These are phyloP conservation scores for Trypanosomatidae sp. DNA, from an alignment of 208 protist species.

Conservation along the genomic window DNA sequence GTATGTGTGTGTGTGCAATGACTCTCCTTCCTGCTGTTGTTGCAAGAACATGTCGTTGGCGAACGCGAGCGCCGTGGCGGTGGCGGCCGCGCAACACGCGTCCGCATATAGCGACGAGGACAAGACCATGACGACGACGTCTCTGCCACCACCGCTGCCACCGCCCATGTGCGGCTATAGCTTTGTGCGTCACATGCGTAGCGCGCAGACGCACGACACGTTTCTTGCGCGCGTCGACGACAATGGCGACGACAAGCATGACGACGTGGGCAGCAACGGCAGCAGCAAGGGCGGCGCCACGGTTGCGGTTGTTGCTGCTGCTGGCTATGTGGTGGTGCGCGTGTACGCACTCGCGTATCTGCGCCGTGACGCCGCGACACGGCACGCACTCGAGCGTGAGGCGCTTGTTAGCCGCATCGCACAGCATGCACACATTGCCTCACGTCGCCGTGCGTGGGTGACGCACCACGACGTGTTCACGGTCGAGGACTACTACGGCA, in stretches of 20 bases:
- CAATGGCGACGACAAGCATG: too few species aligned
- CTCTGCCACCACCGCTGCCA: constrained; percentile 13
- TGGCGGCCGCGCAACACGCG: not conserved
- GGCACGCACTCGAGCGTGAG: constrained; percentile 41
- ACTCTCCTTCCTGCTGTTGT: too few species aligned
- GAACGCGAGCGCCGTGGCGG: not conserved
- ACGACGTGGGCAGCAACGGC: constrained; percentile 1
- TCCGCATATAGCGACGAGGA: not conserved
- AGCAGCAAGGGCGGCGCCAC: constrained; percentile 26
- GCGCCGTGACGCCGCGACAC: constrained; percentile 19
- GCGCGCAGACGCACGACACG: constrained; percentile 38
- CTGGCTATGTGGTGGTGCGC: constrained; percentile 41
- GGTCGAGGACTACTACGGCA: constrained; percentile 37
- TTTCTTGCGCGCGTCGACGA: constrained; percentile 28
- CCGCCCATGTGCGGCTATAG: constrained; percentile 30
- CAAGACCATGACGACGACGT: too few species aligned
- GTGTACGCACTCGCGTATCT: constrained; percentile 52
- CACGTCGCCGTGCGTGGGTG: constrained; percentile 19
- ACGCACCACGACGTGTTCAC: constrained; percentile 35
- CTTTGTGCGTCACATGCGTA: constrained; percentile 28
- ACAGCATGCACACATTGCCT: constrained; percentile 30
- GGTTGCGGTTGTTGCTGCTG: too few species aligned
- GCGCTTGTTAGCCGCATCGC: constrained; percentile 20
- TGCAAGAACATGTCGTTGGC: too few species aligned
- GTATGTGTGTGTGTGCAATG: too few species aligned